Conservation (phyloP, 2,329 filamentous ascomycete genomes). For the Talaromyces sp. region DNA sequence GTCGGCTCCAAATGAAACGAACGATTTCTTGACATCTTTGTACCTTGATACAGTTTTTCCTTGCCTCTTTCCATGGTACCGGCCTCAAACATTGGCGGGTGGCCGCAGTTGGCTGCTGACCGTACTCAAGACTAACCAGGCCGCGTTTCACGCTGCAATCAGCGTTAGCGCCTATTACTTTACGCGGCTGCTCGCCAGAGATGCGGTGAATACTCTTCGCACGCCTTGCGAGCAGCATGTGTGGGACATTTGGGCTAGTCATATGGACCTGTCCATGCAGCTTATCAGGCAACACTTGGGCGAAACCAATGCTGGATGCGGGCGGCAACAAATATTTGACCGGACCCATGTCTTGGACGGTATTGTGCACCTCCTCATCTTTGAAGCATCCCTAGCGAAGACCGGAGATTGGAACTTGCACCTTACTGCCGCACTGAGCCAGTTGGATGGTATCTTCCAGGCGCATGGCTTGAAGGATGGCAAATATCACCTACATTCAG, state of each 20-base stretch:
- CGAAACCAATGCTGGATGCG: background rate
- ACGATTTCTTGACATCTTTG: background rate
- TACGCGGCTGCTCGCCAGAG: background rate
- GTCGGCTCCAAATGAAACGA: background rate
- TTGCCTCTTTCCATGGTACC: slow-evolving; percentile 12
- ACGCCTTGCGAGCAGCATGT: background rate
- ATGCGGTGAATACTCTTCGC: background rate
- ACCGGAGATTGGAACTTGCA: background rate
- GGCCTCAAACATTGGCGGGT: background rate
- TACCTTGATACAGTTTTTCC: slow-evolving; percentile 17
- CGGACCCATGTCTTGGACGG: background rate
- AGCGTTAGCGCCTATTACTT: background rate
- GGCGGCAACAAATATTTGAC: background rate
- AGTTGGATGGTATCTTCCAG: background rate
- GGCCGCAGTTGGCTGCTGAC: slow-evolving; percentile 13
- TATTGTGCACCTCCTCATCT: background rate
- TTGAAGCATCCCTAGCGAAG: background rate
- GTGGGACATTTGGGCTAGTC: background rate
- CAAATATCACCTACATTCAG: background rate
- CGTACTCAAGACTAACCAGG: background rate
- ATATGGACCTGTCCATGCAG: slow-evolving; percentile 2
- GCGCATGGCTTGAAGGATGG: background rate
- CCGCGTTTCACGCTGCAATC: background rate
- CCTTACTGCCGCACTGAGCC: background rate
- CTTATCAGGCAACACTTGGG: background rate